A percentile compares a stretch with the other conserved stretches of the same genome.
These are phyloP conservation scores for Phyllosticta citribraziliensis DNA, from an alignment of 2,329 filamentous ascomycete species.

Conservation along the genomic window DNA sequence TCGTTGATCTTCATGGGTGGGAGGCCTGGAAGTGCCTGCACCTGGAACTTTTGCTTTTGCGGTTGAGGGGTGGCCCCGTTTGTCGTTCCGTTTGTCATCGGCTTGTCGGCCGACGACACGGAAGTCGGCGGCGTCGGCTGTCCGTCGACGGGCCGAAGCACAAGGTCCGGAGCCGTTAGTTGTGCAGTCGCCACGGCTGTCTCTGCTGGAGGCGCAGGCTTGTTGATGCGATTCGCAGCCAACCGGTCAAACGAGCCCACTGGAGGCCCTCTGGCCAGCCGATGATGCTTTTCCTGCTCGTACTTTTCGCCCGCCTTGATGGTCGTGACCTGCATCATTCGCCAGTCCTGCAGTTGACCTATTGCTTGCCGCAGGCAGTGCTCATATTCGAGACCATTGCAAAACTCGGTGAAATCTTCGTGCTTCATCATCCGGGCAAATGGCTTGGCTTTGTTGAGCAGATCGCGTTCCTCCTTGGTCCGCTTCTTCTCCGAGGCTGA, in stretches of 20 bases:
- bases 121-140: slow-evolving; percentile 30
- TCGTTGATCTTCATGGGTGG: slow-evolving; percentile 58
- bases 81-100: slow-evolving; percentile 42
- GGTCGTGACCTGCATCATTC: slow-evolving; percentile 72
- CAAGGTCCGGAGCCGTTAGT: slow-evolving; percentile 69
- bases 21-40: slow-evolving; percentile 51
- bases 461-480: slow-evolving; percentile 86
- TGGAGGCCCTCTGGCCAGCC: slow-evolving; percentile 56
- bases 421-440: slow-evolving; percentile 96
- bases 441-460: slow-evolving; percentile 88
- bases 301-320: slow-evolving; percentile 84
- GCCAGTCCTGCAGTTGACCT: slow-evolving; percentile 85
- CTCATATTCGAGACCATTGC: slow-evolving; percentile 79
- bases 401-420: slow-evolving; percentile 78
- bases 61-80: slow-evolving; percentile 30
- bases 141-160: slow-evolving; percentile 45
- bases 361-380: slow-evolving; percentile 87
- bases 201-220: slow-evolving; percentile 53
- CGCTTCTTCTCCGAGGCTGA: slow-evolving; percentile 84
- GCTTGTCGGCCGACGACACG: slow-evolving; percentile 20
- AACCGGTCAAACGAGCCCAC: slow-evolving; percentile 81
- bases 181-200: slow-evolving; percentile 65
- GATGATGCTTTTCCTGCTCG: slow-evolving; percentile 72
- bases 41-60: slow-evolving; percentile 39
- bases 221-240: slow-evolving; percentile 59